phyloP scores from a whole-genome alignment of 2,329 filamentous ascomycete species.

The Penicillium sp. region DNA sequence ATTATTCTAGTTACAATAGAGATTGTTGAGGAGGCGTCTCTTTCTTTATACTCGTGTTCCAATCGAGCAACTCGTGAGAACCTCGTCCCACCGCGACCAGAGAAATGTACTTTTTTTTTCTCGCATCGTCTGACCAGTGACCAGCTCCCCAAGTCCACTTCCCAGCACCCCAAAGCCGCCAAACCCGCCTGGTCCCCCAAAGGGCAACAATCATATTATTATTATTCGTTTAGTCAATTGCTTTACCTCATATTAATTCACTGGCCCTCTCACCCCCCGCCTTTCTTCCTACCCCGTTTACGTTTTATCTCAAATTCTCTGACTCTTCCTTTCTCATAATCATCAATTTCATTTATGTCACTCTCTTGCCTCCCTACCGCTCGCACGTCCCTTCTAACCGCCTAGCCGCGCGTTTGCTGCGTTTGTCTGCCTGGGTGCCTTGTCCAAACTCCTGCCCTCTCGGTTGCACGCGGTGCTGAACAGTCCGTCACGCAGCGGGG shows the following conservation, averaged over 20 bases:
- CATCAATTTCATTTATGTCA: slow-evolving; percentile 38
- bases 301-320: slow-evolving; percentile 27
- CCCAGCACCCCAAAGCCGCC: slow-evolving; percentile 8
- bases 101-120: not conserved
- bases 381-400: slow-evolving; percentile 38
- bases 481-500: slow-evolving; percentile 13
- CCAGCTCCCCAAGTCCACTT: not conserved
- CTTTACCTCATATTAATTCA: slow-evolving; percentile 34
- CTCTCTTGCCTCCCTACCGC: slow-evolving; percentile 20
- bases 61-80: too few species aligned
- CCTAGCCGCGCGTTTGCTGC: slow-evolving; percentile 37
- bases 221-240: slow-evolving; percentile 37
- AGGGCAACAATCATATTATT: slow-evolving; percentile 15
- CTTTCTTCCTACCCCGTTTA: slow-evolving; percentile 10
- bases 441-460: slow-evolving; percentile 1
- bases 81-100: too few species aligned
- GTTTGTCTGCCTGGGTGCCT: slow-evolving; percentile 14
- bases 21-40: too few species aligned
- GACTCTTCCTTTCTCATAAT: slow-evolving; percentile 26
- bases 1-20: too few species aligned
- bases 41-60: not conserved
- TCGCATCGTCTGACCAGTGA: slow-evolving; percentile 3
- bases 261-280: slow-evolving; percentile 22
- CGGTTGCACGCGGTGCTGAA: not conserved
- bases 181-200: slow-evolving; percentile 7